phyloP scores from a whole-genome alignment of 177 flowering plant species.

The Vitis hybrid region DNA sequence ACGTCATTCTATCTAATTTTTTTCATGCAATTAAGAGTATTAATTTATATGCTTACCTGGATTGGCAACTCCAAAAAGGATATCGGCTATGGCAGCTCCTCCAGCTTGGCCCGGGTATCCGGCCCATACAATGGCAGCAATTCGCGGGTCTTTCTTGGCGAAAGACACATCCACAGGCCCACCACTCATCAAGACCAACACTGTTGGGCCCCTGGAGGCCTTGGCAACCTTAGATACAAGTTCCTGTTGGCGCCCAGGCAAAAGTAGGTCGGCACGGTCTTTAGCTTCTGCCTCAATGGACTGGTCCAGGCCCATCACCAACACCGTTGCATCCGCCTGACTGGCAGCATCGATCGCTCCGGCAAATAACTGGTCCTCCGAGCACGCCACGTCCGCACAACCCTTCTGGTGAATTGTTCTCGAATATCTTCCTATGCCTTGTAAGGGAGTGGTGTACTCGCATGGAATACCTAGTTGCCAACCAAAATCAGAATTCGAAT shows the following conservation, averaged over 20 bases:
- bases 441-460: constrained; percentile 66
- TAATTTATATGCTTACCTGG: constrained; percentile 47
- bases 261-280: constrained; percentile 60
- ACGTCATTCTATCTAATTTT: too few relatives aligned
- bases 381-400: constrained; percentile 58
- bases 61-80: constrained; percentile 68
- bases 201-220: constrained; percentile 69
- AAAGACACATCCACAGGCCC: constrained; percentile 86
- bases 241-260: constrained; percentile 84
- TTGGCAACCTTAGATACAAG: constrained; percentile 57
- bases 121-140: constrained; percentile 71
- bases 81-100: constrained; percentile 85
- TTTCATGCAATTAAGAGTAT: too few relatives aligned
- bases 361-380: constrained; percentile 35
- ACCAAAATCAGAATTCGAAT: background rate
- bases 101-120: constrained; percentile 98
- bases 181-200: constrained; percentile 78
- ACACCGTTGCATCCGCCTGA: constrained; percentile 70
- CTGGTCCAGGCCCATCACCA: constrained; percentile 92
- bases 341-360: constrained; percentile 68
- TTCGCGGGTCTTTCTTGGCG: constrained; percentile 57
- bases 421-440: constrained; percentile 65
- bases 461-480: constrained; percentile 66
- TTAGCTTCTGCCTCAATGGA: constrained; percentile 73
- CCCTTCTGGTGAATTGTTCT: constrained; percentile 57